Percentiles rank a stretch among this genome's conserved stretches.
phyloP scores from a whole-genome alignment of 2,329 filamentous ascomycete genomes.

The Sclerotinia sclerotiorum region DNA sequence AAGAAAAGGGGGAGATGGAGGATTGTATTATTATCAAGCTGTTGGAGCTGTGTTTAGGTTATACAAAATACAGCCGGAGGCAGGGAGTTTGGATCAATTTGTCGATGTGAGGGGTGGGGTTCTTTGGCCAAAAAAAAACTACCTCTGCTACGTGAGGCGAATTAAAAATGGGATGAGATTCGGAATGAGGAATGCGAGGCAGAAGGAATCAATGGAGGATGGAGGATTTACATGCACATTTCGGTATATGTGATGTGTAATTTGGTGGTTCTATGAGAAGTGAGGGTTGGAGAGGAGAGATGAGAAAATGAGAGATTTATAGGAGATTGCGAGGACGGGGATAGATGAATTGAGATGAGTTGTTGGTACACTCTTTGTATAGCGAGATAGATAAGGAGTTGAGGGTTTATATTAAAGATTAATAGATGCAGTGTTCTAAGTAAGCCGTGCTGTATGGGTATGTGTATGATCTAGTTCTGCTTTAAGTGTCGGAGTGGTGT shows the following conservation, averaged over 20 bases:
- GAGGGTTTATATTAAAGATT: not conserved
- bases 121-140: conserved; percentile 3
- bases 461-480: too few relatives aligned
- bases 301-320: not conserved
- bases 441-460: too few relatives aligned
- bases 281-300: not conserved
- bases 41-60: not conserved
- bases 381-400: not conserved
- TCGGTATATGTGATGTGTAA: not conserved
- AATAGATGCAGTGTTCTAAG: not conserved
- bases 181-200: not conserved
- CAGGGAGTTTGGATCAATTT: conserved; percentile 10
- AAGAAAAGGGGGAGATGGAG: not conserved
- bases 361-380: not conserved
- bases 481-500: too few relatives aligned
- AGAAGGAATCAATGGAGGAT: not conserved
- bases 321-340: not conserved
- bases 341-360: not conserved
- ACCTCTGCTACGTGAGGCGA: not conserved
- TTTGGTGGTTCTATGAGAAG: not conserved
- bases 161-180: not conserved
- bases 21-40: conserved; percentile 10
- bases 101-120: not conserved
- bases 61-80: not conserved
- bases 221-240: not conserved